Base-by-base conservation (phyloP, 306 rosid genomes). In the Erythrophleum fordii region DNA sequence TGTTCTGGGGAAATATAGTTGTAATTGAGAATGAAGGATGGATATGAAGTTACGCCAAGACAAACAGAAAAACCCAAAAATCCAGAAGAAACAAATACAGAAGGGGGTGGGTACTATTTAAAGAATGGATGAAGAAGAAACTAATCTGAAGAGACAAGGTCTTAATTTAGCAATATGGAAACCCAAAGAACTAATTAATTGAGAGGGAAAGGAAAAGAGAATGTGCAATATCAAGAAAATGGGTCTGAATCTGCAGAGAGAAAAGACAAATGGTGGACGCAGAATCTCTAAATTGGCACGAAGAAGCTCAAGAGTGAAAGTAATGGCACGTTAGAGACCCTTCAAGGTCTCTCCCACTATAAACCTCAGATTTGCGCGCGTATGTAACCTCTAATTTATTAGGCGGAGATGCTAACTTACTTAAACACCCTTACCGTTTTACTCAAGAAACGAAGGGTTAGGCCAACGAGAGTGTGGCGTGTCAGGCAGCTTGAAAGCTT, bases 221-320 rank as follows among this genome's bases (percentile, higher is more conserved):
- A 55, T n/a, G 0, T 22, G 31, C 13, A 22, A 11, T 3, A 11
- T 4, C 6, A 10, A 5, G 62, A 23, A 35, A 16, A 58, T 58
- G 16, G 64, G 42, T 37, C 42, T 37, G 8, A 37, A 37, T 5
- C 6, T 5, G 8, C 11, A 12, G 35, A 58, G 22, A 17, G 17
- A 58, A 17, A 58, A 58, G 64, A 58, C 0, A 8, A 58, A 31
- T 1, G 34, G 34, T 31, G 34, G 34, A 4, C 4, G 34, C 41
- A 66, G 89, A 90, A 68, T 72, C 82, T 71, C 60, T 12, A 67
- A 56, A 79, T 26, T 53, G 86, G 82, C 68, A 69, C 51, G 12
- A 12, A 11, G 48, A 48, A 77, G 56, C 29, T 75, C 25, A 25
- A 79, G 71, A 56, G 20, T 6, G 71, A 29, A 49, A n/a, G n/a